Base-by-base conservation (phyloP, 306 rosid species). In the Gastrolobium bilobum region DNA sequence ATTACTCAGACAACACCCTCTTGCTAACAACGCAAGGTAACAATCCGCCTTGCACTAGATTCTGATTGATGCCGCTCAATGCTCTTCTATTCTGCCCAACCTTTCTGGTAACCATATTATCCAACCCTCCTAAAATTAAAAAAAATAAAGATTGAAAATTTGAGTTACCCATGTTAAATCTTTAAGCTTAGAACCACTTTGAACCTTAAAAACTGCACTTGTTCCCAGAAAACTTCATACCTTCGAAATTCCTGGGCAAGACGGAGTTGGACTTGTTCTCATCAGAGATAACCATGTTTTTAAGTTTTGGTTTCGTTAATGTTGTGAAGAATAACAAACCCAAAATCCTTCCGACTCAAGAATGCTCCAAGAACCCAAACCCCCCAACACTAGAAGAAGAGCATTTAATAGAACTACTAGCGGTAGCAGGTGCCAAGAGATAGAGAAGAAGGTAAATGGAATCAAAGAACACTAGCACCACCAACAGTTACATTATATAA, bases 21-120 rank as follows among this genome's bases (percentile, higher is more conserved):
- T 92, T 92, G 84, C 87, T 85, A 71, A 91, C 91, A 59, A 91
- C 93, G 71, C 93, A 84, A 67, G 89, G 84, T 67, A 86, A 91
- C 3, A 75, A 73, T 76, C 88, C 88, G 79, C 71, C 73, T 37
- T 77, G 85, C 56, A 68, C 69, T 65, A 88, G 81, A 73, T 64
- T 87, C 77, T 83, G 90, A 67, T 90, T 85, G 73, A 87, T 82
- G 14, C 52, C 88, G 44, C 89, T 86, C 58, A 92, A 79, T 6
- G 86, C 94, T 46, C 97, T 88, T 73, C 97, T 88, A 66, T 84
- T 85, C 43, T 82, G 84, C 73, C 81, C 84, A 62, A 79, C 75
- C 47, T 84, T 87, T 51, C 85, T 70, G 52, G 57, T 59, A 3
- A 76, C 77, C 85, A 83, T 69, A 31, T 37, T 9, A 35, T 81